Conservation (phyloP, 2,329 filamentous ascomycete genomes). For the Teratosphaeria nubilosa region DNA sequence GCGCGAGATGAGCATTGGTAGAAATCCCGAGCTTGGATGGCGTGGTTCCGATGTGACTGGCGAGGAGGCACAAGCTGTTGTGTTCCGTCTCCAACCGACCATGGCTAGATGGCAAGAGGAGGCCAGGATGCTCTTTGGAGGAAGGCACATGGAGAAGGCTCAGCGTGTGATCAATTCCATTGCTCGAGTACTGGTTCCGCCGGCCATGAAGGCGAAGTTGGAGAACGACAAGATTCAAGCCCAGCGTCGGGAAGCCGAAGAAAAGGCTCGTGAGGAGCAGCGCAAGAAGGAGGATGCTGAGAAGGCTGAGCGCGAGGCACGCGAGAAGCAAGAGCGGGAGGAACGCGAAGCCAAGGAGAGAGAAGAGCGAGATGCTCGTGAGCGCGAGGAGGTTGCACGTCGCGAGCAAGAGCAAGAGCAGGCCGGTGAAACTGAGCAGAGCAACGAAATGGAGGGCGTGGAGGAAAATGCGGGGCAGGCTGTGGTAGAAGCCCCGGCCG, state of each 20-base stretch:
- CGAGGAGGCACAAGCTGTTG: constrained; percentile 63
- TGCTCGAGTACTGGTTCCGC: constrained; percentile 64
- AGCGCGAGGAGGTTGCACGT: constrained; percentile 13
- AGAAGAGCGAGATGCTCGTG: constrained; percentile 19
- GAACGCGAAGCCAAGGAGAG: constrained; percentile 35
- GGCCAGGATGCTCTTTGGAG: constrained; percentile 72
- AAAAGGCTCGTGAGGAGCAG: constrained; percentile 51
- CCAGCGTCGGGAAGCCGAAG: constrained; percentile 56
- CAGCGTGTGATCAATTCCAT: constrained; percentile 59
- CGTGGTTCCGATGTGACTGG: constrained; percentile 25
- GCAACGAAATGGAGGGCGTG: constrained; percentile 61
- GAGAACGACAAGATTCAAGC: constrained; percentile 57
- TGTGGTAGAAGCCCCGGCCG: constrained; percentile 34
- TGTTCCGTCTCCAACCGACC: constrained; percentile 64
- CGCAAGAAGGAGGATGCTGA: constrained; percentile 51
- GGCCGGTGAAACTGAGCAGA: constrained; percentile 22
- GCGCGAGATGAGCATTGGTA: constrained; percentile 11
- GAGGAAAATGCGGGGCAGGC: constrained; percentile 39
- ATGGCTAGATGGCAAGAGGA: constrained; percentile 79
- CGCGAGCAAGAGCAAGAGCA: constrained; percentile 6
- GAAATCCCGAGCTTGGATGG: constrained; percentile 1
- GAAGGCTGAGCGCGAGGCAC: constrained; percentile 45
- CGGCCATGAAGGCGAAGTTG: constrained; percentile 73
- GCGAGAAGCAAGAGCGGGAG: constrained; percentile 40
- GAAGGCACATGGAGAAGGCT: constrained; percentile 56